Conservation (phyloP, 2,329 filamentous ascomycete genomes). For the Neurospora crassa region DNA sequence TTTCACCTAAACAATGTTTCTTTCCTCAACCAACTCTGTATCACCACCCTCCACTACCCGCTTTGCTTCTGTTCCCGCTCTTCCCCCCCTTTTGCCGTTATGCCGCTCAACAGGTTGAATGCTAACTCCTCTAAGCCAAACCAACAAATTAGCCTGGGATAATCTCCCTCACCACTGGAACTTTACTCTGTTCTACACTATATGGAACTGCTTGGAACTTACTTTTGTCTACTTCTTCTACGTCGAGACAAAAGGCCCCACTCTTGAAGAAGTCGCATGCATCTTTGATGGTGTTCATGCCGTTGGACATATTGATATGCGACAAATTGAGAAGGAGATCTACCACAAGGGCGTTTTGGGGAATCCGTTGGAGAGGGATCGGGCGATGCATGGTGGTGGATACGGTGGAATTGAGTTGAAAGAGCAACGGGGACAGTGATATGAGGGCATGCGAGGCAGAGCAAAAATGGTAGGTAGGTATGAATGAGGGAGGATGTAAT, state of each 20-base stretch:
- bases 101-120: background rate
- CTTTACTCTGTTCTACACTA: conserved; percentile 56
- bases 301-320: conserved; percentile 43
- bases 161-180: conserved; percentile 51
- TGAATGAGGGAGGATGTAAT: background rate
- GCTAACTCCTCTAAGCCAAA: conserved; percentile 34
- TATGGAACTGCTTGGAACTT: conserved; percentile 52
- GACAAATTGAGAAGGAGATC: conserved; percentile 47
- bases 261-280: conserved; percentile 59
- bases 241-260: conserved; percentile 61
- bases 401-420: background rate
- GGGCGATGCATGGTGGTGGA: background rate
- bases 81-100: background rate
- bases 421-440: background rate
- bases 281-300: conserved; percentile 61
- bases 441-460: background rate
- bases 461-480: background rate
- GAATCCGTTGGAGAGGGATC: background rate
- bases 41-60: conserved; percentile 11
- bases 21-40: background rate
- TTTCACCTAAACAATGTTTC: background rate
- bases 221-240: conserved; percentile 57
- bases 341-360: conserved; percentile 4
- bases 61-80: background rate
- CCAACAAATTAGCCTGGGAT: conserved; percentile 55